Conservation (phyloP, 352 stramenopile species). For the Pythium insidiosum region DNA sequence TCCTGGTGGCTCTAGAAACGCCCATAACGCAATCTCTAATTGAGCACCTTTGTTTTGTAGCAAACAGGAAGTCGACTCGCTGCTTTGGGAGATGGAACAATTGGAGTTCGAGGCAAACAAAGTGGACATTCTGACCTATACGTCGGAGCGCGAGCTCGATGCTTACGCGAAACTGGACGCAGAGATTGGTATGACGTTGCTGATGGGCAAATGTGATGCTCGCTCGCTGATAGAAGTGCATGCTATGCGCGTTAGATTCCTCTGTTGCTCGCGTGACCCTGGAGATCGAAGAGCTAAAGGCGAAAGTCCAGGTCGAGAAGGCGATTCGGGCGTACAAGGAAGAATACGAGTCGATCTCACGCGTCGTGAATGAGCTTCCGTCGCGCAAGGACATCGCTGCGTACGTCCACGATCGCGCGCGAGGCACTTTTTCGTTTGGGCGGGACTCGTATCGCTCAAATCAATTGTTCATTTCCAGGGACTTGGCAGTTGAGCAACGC, state of each 20-base stretch:
- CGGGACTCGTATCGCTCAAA: not conserved
- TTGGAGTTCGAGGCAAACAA: conserved; percentile 80
- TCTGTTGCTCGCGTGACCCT: conserved; percentile 48
- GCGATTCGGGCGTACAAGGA: conserved; percentile 79
- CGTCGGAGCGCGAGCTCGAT: conserved; percentile 71
- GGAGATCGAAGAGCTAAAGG: conserved; percentile 78
- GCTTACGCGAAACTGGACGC: conserved; percentile 74
- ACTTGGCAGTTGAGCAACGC: conserved; percentile 55
- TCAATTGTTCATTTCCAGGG: conserved; percentile 9
- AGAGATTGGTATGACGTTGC: conserved; percentile 67
- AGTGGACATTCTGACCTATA: conserved; percentile 75
- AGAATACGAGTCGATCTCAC: conserved; percentile 82
- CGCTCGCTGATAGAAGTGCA: too few species aligned
- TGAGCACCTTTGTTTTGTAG: conserved; percentile 15
- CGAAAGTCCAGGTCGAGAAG: conserved; percentile 66
- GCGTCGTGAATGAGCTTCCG: conserved; percentile 76
- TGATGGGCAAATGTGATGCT: not conserved
- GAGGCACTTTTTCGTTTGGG: not conserved
- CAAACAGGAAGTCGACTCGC: conserved; percentile 58
- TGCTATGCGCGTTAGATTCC: conserved; percentile 23
- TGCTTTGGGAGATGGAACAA: conserved; percentile 85
- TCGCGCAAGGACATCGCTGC: conserved; percentile 48
- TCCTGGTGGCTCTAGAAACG: not conserved
- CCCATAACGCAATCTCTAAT: not conserved
- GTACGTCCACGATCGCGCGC: conserved; percentile 20